These are phyloP conservation scores for Cryptococcus maquisensis DNA, from an alignment of 1,284 basidiomycete genomes.

Conservation along the genomic window DNA sequence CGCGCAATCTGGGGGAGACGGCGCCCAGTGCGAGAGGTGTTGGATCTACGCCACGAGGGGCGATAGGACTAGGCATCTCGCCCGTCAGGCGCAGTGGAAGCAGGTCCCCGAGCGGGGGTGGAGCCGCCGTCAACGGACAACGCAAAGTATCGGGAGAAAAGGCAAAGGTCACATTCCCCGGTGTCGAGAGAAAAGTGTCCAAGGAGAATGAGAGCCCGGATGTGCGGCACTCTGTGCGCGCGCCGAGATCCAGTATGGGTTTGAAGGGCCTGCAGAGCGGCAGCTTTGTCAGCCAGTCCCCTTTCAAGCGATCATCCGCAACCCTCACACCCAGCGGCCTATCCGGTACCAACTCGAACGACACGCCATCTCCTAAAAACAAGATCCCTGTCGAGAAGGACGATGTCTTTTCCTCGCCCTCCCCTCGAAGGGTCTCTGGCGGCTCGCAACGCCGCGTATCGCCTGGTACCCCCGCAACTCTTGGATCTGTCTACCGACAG, in stretches of 20 bases:
- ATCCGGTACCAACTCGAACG: slow-evolving; percentile 3
- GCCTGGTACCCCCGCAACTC: slow-evolving; percentile 12
- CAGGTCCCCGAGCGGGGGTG: slow-evolving; percentile 12
- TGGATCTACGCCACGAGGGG: slow-evolving; percentile 29
- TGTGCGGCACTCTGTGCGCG: slow-evolving; percentile 52
- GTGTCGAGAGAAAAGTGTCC: slow-evolving; percentile 34
- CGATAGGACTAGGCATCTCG: slow-evolving; percentile 41
- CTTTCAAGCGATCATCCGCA: slow-evolving; percentile 54
- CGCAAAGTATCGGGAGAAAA: slow-evolving; percentile 36
- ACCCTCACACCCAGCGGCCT: slow-evolving; percentile 15
- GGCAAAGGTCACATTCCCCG: slow-evolving; percentile 27
- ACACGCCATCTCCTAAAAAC: slow-evolving; percentile 17
- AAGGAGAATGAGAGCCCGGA: slow-evolving; percentile 63
- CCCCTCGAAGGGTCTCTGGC: slow-evolving; percentile 26
- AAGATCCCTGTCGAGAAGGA: slow-evolving; percentile 26
- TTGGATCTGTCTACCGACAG: slow-evolving; percentile 11
- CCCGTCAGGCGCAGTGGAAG: slow-evolving; percentile 3
- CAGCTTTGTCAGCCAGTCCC: slow-evolving; percentile 77
- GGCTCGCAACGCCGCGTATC: slow-evolving; percentile 26
- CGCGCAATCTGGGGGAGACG: slow-evolving; percentile 30
- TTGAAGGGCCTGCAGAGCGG: slow-evolving; percentile 69
- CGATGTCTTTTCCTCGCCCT: slow-evolving; percentile 37
- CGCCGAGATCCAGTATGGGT: slow-evolving; percentile 67
- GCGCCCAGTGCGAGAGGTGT: slow-evolving; percentile 30
- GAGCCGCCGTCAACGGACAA: slow-evolving; percentile 29